Evolutionary conservation across 2,329 filamentous ascomycete genomes (phyloP), one percentile per base, ranked within the genome.

Genomic region (Diplodia seriata): DNA sequence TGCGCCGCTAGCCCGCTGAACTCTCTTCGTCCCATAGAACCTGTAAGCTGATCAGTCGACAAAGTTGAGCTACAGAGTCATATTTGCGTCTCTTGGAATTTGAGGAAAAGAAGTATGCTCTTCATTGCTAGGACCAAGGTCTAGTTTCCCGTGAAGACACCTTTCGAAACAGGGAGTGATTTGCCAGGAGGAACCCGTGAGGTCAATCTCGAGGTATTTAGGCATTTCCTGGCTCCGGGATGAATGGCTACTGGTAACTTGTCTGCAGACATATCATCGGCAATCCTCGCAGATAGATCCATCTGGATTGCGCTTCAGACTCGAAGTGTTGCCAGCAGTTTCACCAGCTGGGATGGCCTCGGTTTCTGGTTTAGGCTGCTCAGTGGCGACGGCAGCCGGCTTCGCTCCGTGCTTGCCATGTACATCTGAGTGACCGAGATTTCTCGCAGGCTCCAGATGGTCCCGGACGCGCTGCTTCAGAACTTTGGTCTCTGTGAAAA

Each of bases 401-500:
- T 51, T 47, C 18, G 55, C 47, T 26, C 75, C 76, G 69, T 79
- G 78, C 71, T 80, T 80, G 6, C 77, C 76, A 56, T 75, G 72
- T 55, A 73, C 79, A 70, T 85, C 83, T 49, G 82, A 84, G 70
- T 98, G 94, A 0, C 94, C 94, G 65, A 97, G 81, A 75, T 94
- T 86, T 70, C 91, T 85, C 0, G 82, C 84, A 0, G 94, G 94
- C 74, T 95, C 90, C 72, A 97, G 89, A 63, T 92, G 85, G 80
- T 97, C 92, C 68, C 94, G 84, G 5, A 97, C 88, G 18, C 90
- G 85, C 69, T 93, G 89, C 81, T 98, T 97, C 53, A 97, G 85
- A 72, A 94, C 90, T 80, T 97, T 97, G 2, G 92, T 93, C 81
- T 97, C 93, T 81, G 68, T 56, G 12, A 62, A 54, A 69, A 18